Percentiles rank a stretch among this genome's conserved stretches.
phyloP scores from a whole-genome alignment of 208 protist species.

The Acanthamoeba healyi region DNA sequence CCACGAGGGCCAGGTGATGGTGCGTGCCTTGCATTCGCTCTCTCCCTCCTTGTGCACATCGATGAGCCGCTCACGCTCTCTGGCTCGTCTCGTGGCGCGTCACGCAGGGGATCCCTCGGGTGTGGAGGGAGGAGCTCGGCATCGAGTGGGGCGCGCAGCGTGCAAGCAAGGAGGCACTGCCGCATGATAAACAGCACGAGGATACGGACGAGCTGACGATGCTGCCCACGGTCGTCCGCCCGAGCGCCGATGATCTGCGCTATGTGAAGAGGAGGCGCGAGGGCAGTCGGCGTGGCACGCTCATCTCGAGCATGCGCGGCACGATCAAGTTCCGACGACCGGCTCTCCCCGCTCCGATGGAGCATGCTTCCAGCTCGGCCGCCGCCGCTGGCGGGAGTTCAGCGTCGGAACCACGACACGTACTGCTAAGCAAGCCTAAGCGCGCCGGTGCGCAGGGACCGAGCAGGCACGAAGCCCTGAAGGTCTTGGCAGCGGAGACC shows the following conservation, averaged over 20 bases:
- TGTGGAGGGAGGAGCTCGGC: background rate
- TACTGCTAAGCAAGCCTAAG: background rate
- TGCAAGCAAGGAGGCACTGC: background rate
- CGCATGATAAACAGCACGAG: no score
- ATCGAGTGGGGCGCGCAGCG: background rate
- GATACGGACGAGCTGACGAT: background rate
- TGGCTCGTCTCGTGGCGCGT: background rate
- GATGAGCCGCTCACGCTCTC: background rate
- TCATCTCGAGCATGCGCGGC: background rate
- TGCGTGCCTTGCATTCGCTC: no score
- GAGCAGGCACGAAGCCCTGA: background rate
- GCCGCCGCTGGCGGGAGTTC: no score
- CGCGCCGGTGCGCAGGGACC: background rate
- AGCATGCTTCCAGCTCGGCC: no score
- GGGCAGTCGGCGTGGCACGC: background rate
- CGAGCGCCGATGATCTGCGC: background rate
- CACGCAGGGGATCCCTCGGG: constrained; percentile 4
- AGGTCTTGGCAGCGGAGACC: background rate
- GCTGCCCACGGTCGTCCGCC: background rate
- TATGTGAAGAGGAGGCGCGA: background rate
- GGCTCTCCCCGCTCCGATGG: no score
- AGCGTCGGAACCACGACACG: no score
- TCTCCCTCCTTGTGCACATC: background rate
- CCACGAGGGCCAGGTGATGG: background rate
- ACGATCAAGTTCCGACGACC: background rate